These are phyloP conservation scores for Gamsiella multidivaricata DNA, from an alignment of 192 early-diverging fungal genomes.

Conservation along the genomic window DNA sequence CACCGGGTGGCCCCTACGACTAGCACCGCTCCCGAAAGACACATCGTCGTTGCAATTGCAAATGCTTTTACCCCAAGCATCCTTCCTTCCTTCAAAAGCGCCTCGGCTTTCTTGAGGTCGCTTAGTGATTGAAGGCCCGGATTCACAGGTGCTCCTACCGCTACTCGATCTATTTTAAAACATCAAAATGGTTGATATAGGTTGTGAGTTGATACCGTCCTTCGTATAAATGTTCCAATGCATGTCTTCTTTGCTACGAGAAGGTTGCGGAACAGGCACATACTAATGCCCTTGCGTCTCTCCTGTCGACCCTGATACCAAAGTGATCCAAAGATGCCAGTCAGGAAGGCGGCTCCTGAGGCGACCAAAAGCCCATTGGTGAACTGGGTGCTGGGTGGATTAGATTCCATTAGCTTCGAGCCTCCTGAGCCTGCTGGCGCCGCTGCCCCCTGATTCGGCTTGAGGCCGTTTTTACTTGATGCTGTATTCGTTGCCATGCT, in stretches of 20 bases:
- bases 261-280: neutral
- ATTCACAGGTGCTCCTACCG: conserved; percentile 9
- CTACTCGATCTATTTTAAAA: conserved; percentile 25
- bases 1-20: conserved; percentile 43
- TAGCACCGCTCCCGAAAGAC: conserved; percentile 40
- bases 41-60: conserved; percentile 42
- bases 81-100: conserved; percentile 39
- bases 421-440: neutral
- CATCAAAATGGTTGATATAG: neutral
- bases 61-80: conserved; percentile 48
- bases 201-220: too few species aligned
- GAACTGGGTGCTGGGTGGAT: conserved; percentile 38
- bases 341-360: conserved; percentile 41
- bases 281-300: conserved; percentile 37
- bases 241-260: neutral
- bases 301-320: conserved; percentile 48
- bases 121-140: conserved; percentile 31
- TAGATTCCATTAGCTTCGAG: conserved; percentile 11
- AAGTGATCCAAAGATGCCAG: conserved; percentile 51
- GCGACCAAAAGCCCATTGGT: conserved; percentile 47
- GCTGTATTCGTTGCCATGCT: neutral
- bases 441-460: neutral
- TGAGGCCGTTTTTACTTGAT: neutral
- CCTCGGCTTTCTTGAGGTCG: conserved; percentile 40
- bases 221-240: neutral